Conservation (phyloP, 179 eudicot species). For the Pouteria campechiana region DNA sequence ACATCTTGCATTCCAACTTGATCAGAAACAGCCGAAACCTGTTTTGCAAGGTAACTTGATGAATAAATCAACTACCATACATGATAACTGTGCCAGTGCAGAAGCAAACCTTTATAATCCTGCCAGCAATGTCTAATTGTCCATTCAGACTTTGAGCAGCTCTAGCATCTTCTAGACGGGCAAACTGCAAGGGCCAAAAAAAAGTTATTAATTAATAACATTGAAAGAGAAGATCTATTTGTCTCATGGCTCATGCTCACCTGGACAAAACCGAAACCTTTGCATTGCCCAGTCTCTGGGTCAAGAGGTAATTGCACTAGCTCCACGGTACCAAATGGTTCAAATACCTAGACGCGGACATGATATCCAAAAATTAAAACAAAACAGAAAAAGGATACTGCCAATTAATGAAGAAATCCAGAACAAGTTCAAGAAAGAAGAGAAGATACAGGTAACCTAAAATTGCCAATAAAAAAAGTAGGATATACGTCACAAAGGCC, state of each 20-base stretch:
- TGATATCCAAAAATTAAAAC: neutral
- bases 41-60: conserved; percentile 4
- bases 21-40: conserved; percentile 88
- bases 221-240: too few species aligned
- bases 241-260: conserved; percentile 19
- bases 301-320: conserved; percentile 83
- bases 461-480: too few species aligned
- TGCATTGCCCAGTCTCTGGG: conserved; percentile 61
- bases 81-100: too few species aligned
- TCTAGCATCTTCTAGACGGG: conserved; percentile 89
- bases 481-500: too few species aligned
- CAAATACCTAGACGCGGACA: conserved; percentile 54
- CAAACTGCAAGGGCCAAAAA: conserved; percentile 54
- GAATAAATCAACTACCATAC: too few species aligned
- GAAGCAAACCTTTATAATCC: conserved; percentile 80
- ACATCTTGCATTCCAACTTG: conserved; percentile 66
- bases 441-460: neutral
- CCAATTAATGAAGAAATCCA: neutral
- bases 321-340: conserved; percentile 87
- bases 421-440: neutral
- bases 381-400: neutral
- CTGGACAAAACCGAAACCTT: conserved; percentile 95
- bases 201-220: neutral
- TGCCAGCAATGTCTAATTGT: conserved; percentile 91
- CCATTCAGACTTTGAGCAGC: conserved; percentile 73